These are phyloP conservation scores for Phascolomyces articulosus DNA, from an alignment of 371 early-diverging fungal species.

Conservation along the genomic window DNA sequence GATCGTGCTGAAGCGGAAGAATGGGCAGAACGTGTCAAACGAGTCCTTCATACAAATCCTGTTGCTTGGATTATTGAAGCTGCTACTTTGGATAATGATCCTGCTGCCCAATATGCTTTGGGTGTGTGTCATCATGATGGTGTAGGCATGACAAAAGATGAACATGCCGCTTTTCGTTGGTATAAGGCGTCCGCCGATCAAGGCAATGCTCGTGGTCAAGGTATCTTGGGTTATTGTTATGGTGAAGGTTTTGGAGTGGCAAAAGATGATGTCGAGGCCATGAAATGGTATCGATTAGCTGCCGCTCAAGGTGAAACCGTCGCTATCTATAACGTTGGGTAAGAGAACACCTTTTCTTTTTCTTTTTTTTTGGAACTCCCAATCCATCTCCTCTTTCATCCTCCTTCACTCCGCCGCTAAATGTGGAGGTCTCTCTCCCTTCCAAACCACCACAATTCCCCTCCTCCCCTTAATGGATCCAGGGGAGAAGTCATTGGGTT, in stretches of 20 bases:
- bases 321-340: constrained; percentile 80
- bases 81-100: constrained; percentile 34
- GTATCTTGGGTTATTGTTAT: constrained; percentile 74
- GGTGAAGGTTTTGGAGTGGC: constrained; percentile 84
- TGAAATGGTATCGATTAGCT: constrained; percentile 71
- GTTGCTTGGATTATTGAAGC: constrained; percentile 12
- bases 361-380: not conserved
- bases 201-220: constrained; percentile 67
- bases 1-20: constrained; percentile 71
- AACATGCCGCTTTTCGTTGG: constrained; percentile 59
- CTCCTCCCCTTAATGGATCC: too few relatives aligned
- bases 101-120: constrained; percentile 57
- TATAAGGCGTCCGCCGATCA: constrained; percentile 67
- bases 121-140: constrained; percentile 80
- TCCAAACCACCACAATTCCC: too few relatives aligned
- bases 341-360: too few relatives aligned
- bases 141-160: constrained; percentile 58
- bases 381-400: not conserved
- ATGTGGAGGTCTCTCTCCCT: too few relatives aligned
- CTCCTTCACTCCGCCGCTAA: too few relatives aligned
- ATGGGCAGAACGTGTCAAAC: constrained; percentile 50
- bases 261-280: constrained; percentile 67
- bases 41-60: constrained; percentile 20
- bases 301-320: constrained; percentile 71
- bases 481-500: too few relatives aligned